Evolutionary conservation across 805 yeast species (phyloP).

Genomic region (Candida montana): DNA sequence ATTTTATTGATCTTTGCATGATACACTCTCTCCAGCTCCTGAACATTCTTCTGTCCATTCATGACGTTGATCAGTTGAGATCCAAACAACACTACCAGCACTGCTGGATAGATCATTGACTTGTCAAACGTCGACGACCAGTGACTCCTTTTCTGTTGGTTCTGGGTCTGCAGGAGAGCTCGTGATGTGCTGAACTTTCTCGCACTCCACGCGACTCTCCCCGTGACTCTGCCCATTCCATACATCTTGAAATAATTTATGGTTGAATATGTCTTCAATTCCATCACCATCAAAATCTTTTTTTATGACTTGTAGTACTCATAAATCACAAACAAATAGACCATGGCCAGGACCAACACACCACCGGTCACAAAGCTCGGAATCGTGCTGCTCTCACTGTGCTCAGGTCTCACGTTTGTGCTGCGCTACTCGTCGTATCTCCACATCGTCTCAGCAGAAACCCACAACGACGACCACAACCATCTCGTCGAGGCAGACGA

Average conservation of each 20-base stretch:
- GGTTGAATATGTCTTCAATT: too few relatives aligned
- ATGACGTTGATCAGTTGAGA: conserved; percentile 43
- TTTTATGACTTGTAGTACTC: too few relatives aligned
- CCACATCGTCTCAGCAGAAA: conserved; percentile 23
- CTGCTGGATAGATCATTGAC: conserved; percentile 32
- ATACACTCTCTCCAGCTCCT: conserved; percentile 35
- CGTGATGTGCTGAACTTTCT: not conserved
- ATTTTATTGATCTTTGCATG: conserved; percentile 33
- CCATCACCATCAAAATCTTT: too few relatives aligned
- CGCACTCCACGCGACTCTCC: not conserved
- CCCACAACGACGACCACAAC: conserved; percentile 19
- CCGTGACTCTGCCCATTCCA: not conserved
- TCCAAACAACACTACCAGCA: conserved; percentile 40
- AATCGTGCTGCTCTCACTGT: conserved; percentile 17
- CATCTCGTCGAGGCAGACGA: conserved; percentile 14
- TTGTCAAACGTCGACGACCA: conserved; percentile 26
- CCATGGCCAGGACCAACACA: conserved; percentile 15
- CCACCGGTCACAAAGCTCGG: conserved; percentile 31
- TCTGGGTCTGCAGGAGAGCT: not conserved
- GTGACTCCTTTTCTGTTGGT: not conserved
- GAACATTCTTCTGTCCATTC: conserved; percentile 33
- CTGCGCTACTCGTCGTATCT: conserved; percentile 27
- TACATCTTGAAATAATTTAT: too few relatives aligned
- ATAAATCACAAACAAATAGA: too few relatives aligned
- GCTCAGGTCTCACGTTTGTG: conserved; percentile 26